Evolutionary conservation across 768 basidiomycete genomes (phyloP).

Genomic region (Omphalotus guepiniiformis): DNA sequence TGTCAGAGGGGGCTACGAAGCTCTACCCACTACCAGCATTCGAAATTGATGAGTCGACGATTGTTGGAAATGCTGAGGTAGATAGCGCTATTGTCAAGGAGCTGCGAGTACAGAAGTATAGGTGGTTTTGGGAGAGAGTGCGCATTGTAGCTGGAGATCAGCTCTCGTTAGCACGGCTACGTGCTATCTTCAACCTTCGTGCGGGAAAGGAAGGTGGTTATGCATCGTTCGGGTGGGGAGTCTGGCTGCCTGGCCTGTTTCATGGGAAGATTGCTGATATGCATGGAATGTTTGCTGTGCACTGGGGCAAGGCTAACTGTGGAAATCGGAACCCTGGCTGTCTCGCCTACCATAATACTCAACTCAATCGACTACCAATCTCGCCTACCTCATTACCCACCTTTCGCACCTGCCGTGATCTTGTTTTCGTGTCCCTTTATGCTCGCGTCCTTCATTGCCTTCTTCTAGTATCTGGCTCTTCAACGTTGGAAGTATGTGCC

Average conservation of each 20-base stretch:
- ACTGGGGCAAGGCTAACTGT: slow-evolving; percentile 27
- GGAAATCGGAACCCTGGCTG: slow-evolving; percentile 27
- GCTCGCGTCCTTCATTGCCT: slow-evolving; percentile 30
- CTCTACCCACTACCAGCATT: slow-evolving; percentile 26
- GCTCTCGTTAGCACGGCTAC: slow-evolving; percentile 29
- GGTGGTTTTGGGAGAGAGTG: slow-evolving; percentile 2
- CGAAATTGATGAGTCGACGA: slow-evolving; percentile 34
- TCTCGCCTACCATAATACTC: slow-evolving; percentile 30
- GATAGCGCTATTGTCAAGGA: slow-evolving; percentile 22
- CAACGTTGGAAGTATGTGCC: slow-evolving; percentile 16
- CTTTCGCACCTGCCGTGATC: slow-evolving; percentile 30
- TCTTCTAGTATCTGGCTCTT: slow-evolving; percentile 18
- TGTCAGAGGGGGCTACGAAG: slow-evolving; percentile 24
- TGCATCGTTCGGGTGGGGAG: slow-evolving; percentile 19
- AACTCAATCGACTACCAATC: slow-evolving; percentile 31
- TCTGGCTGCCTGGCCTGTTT: slow-evolving; percentile 31
- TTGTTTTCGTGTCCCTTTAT: slow-evolving; percentile 30
- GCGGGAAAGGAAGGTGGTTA: slow-evolving; percentile 26
- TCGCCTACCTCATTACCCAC: slow-evolving; percentile 28
- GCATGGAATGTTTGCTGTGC: slow-evolving; percentile 24
- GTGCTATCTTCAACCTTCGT: slow-evolving; percentile 24
- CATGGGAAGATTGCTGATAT: slow-evolving; percentile 32
- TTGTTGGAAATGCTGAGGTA: slow-evolving; percentile 31
- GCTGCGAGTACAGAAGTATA: slow-evolving; percentile 17
- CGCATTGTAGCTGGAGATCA: slow-evolving; percentile 29